phyloP scores from a whole-genome alignment of 805 yeast species.

The Pichia scutulata region DNA sequence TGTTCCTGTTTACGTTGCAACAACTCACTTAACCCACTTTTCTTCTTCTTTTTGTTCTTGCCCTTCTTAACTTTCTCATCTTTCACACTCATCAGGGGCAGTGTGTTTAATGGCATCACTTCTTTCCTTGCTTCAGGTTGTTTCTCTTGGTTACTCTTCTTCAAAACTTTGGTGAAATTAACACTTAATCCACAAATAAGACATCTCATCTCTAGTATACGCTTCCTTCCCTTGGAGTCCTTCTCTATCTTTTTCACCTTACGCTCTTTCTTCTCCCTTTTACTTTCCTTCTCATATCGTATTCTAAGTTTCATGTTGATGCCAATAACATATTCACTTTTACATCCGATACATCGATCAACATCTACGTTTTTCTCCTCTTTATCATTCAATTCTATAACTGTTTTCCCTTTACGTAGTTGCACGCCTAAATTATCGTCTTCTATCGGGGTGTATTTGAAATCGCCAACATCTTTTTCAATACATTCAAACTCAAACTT shows the following conservation, averaged over 20 bases:
- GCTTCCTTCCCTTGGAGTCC: not conserved
- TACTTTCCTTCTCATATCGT: conserved; percentile 7
- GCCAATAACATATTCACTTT: conserved; percentile 11
- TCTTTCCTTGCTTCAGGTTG: not conserved
- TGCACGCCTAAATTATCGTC: not conserved
- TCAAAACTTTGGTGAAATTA: not conserved
- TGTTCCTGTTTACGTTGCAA: conserved; percentile 16
- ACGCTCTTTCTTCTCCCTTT: conserved; percentile 1
- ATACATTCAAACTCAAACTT: not conserved
- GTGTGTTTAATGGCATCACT: not conserved
- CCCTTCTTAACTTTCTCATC: conserved; percentile 11
- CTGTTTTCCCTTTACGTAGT: not conserved
- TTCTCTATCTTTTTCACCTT: not conserved
- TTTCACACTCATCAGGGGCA: not conserved
- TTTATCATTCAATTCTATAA: not conserved
- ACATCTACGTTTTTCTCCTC: not conserved
- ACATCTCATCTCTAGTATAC: not conserved
- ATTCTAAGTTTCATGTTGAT: conserved; percentile 10
- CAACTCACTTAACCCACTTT: conserved; percentile 19
- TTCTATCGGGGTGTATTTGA: not conserved
- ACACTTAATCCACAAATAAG: not conserved
- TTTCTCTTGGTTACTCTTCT: not conserved
- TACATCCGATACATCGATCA: conserved; percentile 7
- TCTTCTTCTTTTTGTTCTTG: conserved; percentile 21
- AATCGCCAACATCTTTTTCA: not conserved